Conservation (phyloP, 2,329 filamentous ascomycete genomes). For the Epichloe uncinata region DNA sequence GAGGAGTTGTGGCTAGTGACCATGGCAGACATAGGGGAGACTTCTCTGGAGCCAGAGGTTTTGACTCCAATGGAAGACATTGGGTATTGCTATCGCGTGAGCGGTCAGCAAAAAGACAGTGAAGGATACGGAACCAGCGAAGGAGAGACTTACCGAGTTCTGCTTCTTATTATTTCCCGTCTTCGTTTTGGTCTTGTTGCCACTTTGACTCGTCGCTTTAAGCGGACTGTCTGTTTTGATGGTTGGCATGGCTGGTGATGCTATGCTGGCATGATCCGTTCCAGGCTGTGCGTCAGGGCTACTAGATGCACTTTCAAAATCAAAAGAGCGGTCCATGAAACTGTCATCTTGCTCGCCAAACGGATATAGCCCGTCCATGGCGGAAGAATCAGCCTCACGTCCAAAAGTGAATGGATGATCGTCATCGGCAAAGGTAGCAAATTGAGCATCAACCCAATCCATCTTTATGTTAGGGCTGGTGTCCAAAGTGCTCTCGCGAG, state of each 20-base stretch:
- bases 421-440: conserved; percentile 24
- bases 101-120: conserved; percentile 14
- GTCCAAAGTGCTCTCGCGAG: conserved; percentile 30
- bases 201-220: conserved; percentile 13
- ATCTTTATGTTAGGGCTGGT: conserved; percentile 26
- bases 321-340: conserved; percentile 37
- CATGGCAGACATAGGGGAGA: conserved; percentile 40
- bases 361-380: conserved; percentile 17
- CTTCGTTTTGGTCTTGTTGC: conserved; percentile 9
- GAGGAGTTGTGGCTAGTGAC: conserved; percentile 39
- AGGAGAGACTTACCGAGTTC: conserved; percentile 25
- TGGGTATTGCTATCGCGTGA: conserved; percentile 33
- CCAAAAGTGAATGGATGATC: conserved; percentile 24
- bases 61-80: conserved; percentile 34
- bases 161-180: conserved; percentile 23
- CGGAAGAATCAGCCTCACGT: conserved; percentile 12
- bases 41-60: conserved; percentile 35
- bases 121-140: not conserved
- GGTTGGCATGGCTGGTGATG: conserved; percentile 29
- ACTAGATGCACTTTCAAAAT: conserved; percentile 45
- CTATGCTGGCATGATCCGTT: conserved; percentile 19
- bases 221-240: conserved; percentile 22
- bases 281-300: conserved; percentile 32
- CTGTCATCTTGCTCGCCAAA: conserved; percentile 26
- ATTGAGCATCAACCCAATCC: conserved; percentile 28